Evolutionary conservation across 1,284 basidiomycete species (phyloP), one percentile per base, ranked within the genome.

Genomic region (Sporisorium exsertum): DNA sequence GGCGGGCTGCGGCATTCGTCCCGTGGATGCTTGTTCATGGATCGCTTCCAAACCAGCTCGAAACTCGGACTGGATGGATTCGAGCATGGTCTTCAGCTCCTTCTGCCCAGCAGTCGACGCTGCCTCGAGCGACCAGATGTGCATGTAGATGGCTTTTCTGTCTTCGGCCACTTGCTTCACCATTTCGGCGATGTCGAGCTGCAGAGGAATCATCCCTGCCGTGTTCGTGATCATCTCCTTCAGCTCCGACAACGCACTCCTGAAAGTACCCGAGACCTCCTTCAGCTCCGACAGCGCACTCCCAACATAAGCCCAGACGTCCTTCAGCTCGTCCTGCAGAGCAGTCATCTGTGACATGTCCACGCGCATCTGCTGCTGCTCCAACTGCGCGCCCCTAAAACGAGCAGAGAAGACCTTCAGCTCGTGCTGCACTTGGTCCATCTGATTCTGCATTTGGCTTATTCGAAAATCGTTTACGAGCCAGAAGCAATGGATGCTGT

Each of bases 401-500:
- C 27, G 51, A 32, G 55, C 16, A 8, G 40, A 8, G 8, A 63
- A 18, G 12, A 27, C 29, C 7, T 26, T 42, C 6, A 72, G 55
- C 26, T 72, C 64, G n/a, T 55, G n/a, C n/a, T n/a, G n/a, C n/a
- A n/a, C n/a, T n/a, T n/a, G n/a, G n/a, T n/a, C n/a, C n/a, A n/a
- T n/a, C n/a, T n/a, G n/a, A n/a, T n/a, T 22, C 45, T 72, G 47
- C 24, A 72, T 47, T 24, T 45, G 37, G 10, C n/a, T 16, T 47
- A 67, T 58, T 13, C 64, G 26, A n/a, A 56, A 49, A 18, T 72
- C 70, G 9, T 59, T 63, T 1, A 63, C 70, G 3, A 63, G 57
- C 60, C 70, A 72, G 24, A 72, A 63, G 43, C 70, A 56, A 1
- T 72, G 59, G 3, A 64, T 55, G 46, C 35, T 58, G 18, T 62